These are phyloP conservation scores for Colletotrichum sp. DNA, from an alignment of 2,329 filamentous ascomycete genomes.

Conservation along the genomic window DNA sequence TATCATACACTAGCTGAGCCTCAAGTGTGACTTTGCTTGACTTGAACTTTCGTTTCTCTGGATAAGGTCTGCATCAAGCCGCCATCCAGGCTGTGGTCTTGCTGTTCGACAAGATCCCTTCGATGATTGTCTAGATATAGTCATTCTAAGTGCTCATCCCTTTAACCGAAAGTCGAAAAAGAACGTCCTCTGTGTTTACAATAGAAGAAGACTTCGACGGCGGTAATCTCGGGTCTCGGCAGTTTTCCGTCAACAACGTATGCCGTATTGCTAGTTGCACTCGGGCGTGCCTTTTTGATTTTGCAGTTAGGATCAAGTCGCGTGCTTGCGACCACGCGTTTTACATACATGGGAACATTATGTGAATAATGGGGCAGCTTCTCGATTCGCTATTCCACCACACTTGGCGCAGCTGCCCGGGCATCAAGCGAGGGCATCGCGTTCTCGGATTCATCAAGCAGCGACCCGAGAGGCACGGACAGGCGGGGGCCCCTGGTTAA, in stretches of 20 bases:
- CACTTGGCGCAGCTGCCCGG: background rate
- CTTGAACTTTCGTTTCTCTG: no score
- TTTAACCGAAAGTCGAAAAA: no score
- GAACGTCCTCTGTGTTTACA: background rate
- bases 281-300: background rate
- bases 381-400: background rate
- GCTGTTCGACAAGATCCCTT: no score
- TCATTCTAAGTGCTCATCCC: no score
- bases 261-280: background rate
- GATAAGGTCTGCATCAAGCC: no score
- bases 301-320: background rate
- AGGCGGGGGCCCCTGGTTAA: background rate
- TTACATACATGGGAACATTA: background rate
- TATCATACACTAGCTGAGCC: background rate
- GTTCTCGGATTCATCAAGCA: background rate
- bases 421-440: background rate
- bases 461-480: background rate
- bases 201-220: fast-evolving
- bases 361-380: background rate
- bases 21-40: background rate
- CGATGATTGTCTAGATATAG: background rate
- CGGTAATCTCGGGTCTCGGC: background rate
- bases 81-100: no score
- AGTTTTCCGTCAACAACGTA: background rate
- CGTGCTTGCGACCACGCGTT: background rate